Percentiles rank a stretch among this genome's conserved stretches.
Conservation (phyloP, 1,139 yeast genomes). For the Kurtzmaniella quercitrusa region DNA sequence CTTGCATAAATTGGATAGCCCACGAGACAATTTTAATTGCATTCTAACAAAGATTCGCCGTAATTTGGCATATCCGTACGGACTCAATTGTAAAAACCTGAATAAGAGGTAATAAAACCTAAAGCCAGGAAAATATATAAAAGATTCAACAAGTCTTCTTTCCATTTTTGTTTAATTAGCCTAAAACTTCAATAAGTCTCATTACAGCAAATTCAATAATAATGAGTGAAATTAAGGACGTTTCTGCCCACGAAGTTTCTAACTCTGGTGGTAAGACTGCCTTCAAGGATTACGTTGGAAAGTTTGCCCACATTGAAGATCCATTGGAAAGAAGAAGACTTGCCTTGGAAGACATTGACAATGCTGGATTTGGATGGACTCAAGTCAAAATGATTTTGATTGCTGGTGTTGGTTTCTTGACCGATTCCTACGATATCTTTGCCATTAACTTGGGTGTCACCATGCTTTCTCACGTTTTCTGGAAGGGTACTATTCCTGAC, state of each 20-base stretch:
- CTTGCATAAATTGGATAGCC: constrained; percentile 4
- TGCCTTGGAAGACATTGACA: constrained; percentile 84
- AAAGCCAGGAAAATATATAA: neutral
- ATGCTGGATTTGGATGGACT: constrained; percentile 83
- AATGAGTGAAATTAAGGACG: constrained; percentile 8
- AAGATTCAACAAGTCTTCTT: neutral
- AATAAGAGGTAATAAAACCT: neutral
- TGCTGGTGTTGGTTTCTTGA: constrained; percentile 93
- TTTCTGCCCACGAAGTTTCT: constrained; percentile 9
- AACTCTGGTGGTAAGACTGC: constrained; percentile 78
- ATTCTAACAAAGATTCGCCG: constrained; percentile 1
- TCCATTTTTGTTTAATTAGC: neutral
- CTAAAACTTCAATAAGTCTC: neutral
- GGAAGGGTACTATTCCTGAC: constrained; percentile 62
- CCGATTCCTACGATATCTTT: constrained; percentile 89
- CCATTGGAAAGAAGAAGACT: constrained; percentile 87
- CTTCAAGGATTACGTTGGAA: constrained; percentile 79
- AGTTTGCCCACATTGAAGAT: constrained; percentile 79
- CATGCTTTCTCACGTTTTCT: constrained; percentile 71
- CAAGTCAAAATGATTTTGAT: constrained; percentile 82
- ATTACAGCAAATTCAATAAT: neutral
- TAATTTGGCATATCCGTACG: neutral
- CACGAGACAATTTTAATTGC: constrained; percentile 5
- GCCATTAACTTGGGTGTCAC: constrained; percentile 79
- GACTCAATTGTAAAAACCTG: neutral